Base-by-base conservation (phyloP, 768 basidiomycete species). In the Trametes cingulata region DNA sequence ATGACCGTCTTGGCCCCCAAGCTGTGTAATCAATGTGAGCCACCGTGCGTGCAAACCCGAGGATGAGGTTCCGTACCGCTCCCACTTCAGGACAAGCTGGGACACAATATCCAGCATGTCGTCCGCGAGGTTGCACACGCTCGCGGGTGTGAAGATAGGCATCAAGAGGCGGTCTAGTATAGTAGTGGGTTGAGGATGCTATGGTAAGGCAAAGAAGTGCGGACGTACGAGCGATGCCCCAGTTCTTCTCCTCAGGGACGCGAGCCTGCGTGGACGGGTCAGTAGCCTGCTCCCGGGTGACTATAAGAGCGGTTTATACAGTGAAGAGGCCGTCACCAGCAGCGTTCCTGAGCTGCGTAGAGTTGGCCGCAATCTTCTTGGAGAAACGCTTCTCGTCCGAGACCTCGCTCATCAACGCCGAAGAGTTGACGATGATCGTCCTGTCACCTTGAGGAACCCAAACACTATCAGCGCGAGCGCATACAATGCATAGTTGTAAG, bases 11-110 rank as follows among this genome's bases (percentile, higher is more conserved):
- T 68, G 5, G 77, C 71, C 19, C 80, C 80, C 59, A 80, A 80
- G 17, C 79, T 80, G 43, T 10, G 10, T 13, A 48, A 13, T 15
- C 40, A 35, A 10, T 14, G n/a, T 48, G 1, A 47, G 35, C 19
- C 6, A 15, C 22, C 14, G 37, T 5, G 20, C 4, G 35, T 22
- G 35, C 20, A n/a, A n/a, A n/a, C n/a, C 19, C 2, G 29, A 37
- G 14, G 14, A 52, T 14, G 22, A 54, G 22, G 7, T 37, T 19
- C 14, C 50, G 60, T 59, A 77, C 76, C 78, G 61, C 60, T 77
- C 74, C 76, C 78, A 80, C 62, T 80, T 80, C 27, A 77, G 60
- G 7, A 78, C 63, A 24, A 82, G 72, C 65, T 81, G 80, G n/a
- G 70, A 68, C 12, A 70, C 69, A 19, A 81, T 75, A 59, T 82